Evolutionary conservation across 1,284 basidiomycete species (phyloP).

Genomic region (Retiboletus flavoniger): DNA sequence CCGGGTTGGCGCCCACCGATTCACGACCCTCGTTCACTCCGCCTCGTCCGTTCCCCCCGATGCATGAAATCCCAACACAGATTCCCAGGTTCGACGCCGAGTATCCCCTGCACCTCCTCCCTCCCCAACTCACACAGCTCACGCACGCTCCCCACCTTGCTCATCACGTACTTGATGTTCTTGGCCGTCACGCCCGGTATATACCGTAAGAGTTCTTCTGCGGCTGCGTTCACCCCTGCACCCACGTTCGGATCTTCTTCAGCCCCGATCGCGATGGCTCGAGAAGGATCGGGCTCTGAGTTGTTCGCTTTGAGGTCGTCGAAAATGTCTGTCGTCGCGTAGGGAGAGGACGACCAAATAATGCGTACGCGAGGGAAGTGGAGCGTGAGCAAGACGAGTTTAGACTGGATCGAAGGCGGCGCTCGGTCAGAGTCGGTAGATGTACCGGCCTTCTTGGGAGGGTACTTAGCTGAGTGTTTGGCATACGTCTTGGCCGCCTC

Average conservation of each 20-base stretch:
- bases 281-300: constrained; percentile 77
- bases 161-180: constrained; percentile 86
- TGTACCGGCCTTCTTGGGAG: constrained; percentile 50
- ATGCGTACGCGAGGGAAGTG: constrained; percentile 90
- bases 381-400: constrained; percentile 86
- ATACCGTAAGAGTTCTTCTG: constrained; percentile 72
- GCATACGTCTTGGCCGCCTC: constrained; percentile 64
- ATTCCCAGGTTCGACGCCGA: constrained; percentile 84
- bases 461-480: constrained; percentile 52
- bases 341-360: constrained; percentile 96
- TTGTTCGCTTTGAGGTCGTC: constrained; percentile 86
- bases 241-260: constrained; percentile 69
- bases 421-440: constrained; percentile 43
- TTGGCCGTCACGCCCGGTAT: constrained; percentile 82
- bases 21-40: constrained; percentile 6
- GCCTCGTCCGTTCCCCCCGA: constrained; percentile 49
- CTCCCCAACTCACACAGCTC: constrained; percentile 72
- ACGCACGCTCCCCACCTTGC: constrained; percentile 71
- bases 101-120: constrained; percentile 66
- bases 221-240: constrained; percentile 66
- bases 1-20: no score
- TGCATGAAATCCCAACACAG: constrained; percentile 82
- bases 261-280: constrained; percentile 77
- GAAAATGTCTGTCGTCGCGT: constrained; percentile 90
- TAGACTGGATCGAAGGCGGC: constrained; percentile 71